These are phyloP conservation scores for Daedalea quercina DNA, from an alignment of 768 basidiomycete genomes.

Conservation along the genomic window DNA sequence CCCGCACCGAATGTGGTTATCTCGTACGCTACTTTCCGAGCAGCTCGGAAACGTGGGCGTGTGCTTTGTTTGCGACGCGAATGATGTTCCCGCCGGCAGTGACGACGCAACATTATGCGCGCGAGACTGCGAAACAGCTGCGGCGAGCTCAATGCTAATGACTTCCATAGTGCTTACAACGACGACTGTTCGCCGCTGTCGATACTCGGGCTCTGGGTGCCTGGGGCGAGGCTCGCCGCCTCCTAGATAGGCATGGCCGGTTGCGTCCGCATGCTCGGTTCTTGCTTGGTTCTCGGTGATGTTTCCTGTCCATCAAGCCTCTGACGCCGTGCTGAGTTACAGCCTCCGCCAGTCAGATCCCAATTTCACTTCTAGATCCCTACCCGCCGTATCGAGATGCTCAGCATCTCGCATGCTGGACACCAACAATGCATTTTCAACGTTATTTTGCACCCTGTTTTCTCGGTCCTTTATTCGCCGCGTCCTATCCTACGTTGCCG, in stretches of 20 bases:
- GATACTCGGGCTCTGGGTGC: no score
- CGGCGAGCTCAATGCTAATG: no score
- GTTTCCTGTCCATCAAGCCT: background rate
- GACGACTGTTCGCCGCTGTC: no score
- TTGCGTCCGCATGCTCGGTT: no score
- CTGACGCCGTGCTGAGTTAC: background rate
- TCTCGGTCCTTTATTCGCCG: background rate
- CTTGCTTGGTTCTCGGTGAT: no score
- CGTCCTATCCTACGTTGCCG: background rate
- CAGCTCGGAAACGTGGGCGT: background rate
- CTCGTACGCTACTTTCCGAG: background rate
- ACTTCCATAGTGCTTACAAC: no score
- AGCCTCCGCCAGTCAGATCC: background rate
- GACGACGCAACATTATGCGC: no score
- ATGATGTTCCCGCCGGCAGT: no score
- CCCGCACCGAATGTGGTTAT: background rate
- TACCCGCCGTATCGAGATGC: background rate
- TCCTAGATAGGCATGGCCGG: no score
- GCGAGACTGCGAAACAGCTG: no score
- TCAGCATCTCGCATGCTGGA: background rate
- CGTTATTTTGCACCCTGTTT: background rate
- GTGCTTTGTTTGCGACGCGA: no score
- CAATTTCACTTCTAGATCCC: background rate
- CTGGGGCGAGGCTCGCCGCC: no score
- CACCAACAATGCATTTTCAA: background rate